These are phyloP conservation scores for Dillenia turbinata DNA, from an alignment of 164 flowering plant species.

Conservation along the genomic window DNA sequence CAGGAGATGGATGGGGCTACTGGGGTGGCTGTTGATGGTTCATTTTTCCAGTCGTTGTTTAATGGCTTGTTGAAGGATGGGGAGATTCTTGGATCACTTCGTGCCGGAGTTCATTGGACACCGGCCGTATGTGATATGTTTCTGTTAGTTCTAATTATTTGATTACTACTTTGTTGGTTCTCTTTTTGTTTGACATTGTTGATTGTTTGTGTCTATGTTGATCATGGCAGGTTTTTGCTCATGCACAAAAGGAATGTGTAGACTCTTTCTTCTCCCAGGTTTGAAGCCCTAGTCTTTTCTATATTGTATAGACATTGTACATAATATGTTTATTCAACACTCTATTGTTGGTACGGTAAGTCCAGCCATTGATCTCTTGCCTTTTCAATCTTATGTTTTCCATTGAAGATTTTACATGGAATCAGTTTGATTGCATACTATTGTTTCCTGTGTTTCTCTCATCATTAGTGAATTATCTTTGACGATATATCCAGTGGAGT, in stretches of 20 bases:
- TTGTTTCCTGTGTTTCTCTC: no score
- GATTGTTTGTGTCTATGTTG: not conserved
- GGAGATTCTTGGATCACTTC: slow-evolving; percentile 84
- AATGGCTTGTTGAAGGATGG: slow-evolving; percentile 75
- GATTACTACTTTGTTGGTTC: not conserved
- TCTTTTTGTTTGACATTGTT: slow-evolving; percentile 4
- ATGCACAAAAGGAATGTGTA: slow-evolving; percentile 85
- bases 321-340: no score
- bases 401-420: no score
- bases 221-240: slow-evolving; percentile 70
- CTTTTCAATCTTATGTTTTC: no score
- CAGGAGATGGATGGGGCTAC: slow-evolving; percentile 68
- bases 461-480: no score
- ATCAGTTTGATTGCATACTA: no score
- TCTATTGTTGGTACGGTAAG: no score
- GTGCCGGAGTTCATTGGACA: slow-evolving; percentile 98
- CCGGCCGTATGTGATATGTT: slow-evolving; percentile 59
- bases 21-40: slow-evolving; percentile 81
- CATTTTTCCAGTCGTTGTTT: slow-evolving; percentile 84
- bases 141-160: not conserved
- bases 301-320: not conserved
- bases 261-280: slow-evolving; percentile 98
- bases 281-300: slow-evolving; percentile 5
- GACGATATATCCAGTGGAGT: no score
- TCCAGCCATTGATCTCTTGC: no score